Conservation (phyloP, 208 protist genomes). For the Wallacemonas collosoma region DNA sequence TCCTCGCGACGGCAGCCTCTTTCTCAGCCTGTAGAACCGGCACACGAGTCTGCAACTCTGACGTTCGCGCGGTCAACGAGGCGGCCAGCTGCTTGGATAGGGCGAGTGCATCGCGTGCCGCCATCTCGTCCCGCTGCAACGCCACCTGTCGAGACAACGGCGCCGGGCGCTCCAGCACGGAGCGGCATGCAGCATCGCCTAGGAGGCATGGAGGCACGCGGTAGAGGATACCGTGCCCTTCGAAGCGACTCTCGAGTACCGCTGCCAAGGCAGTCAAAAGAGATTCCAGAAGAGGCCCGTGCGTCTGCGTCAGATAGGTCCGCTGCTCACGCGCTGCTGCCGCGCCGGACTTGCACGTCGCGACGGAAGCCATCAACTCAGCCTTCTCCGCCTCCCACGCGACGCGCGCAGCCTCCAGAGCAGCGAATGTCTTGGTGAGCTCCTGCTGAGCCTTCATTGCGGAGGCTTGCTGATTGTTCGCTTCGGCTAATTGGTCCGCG, state of each 20-base stretch:
- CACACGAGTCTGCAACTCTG: slow-evolving; percentile 25
- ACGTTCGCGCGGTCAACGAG: slow-evolving; percentile 27
- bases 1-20: slow-evolving; percentile 33
- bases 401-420: slow-evolving; percentile 21
- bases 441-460: neutral
- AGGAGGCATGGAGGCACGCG: neutral
- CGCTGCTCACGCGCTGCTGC: neutral
- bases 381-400: slow-evolving; percentile 8
- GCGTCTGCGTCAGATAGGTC: neutral
- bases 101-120: slow-evolving; percentile 16
- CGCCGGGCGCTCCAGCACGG: slow-evolving; percentile 9
- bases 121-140: slow-evolving; percentile 15
- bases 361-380: neutral
- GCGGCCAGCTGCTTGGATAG: slow-evolving; percentile 21
- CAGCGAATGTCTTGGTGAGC: slow-evolving; percentile 3
- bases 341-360: slow-evolving; percentile 10
- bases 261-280: neutral
- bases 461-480: slow-evolving; percentile 24
- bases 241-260: neutral
- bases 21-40: slow-evolving; percentile 37
- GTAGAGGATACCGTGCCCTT: slow-evolving; percentile 16
- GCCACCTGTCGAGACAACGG: slow-evolving; percentile 8
- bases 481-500: slow-evolving; percentile 19
- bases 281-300: slow-evolving; percentile 1
- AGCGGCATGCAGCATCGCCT: neutral